Evolutionary conservation across 1,284 basidiomycete genomes (phyloP).

Genomic region (Apiotrichum gamsii): DNA sequence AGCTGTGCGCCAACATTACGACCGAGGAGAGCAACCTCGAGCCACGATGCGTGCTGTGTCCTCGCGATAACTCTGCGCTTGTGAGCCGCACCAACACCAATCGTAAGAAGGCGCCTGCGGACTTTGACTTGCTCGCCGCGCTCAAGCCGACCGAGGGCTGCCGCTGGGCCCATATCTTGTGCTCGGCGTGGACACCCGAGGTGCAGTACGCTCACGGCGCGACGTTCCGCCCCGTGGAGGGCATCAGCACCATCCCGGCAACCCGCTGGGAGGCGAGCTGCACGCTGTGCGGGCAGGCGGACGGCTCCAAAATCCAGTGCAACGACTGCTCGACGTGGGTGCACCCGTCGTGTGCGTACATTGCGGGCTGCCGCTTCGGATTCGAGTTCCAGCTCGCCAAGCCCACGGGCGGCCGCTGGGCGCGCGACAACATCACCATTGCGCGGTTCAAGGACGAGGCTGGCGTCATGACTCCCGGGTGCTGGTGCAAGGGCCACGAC

Average conservation of each 20-base stretch:
- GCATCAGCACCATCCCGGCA: constrained; percentile 64
- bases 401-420: constrained; percentile 53
- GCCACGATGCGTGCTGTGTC: constrained; percentile 47
- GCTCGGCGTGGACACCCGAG: constrained; percentile 81
- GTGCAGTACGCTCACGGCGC: constrained; percentile 68
- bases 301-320: constrained; percentile 79
- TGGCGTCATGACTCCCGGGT: constrained; percentile 72
- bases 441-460: constrained; percentile 79
- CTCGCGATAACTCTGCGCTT: constrained; percentile 24
- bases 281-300: constrained; percentile 57
- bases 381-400: constrained; percentile 85
- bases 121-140: constrained; percentile 66
- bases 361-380: constrained; percentile 70
- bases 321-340: constrained; percentile 71
- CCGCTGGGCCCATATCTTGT: constrained; percentile 86
- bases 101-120: constrained; percentile 51
- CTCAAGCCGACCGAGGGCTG: constrained; percentile 91
- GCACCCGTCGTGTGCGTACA: constrained; percentile 88
- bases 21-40: constrained; percentile 64
- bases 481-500: constrained; percentile 74
- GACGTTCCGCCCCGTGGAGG: constrained; percentile 71
- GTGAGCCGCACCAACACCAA: constrained; percentile 11
- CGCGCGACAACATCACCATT: constrained; percentile 56
- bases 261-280: constrained; percentile 45
- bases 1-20: constrained; percentile 74